These are phyloP conservation scores for Diphasiastrum complanatum DNA, from an alignment of 83 land plant species.

Conservation along the genomic window DNA sequence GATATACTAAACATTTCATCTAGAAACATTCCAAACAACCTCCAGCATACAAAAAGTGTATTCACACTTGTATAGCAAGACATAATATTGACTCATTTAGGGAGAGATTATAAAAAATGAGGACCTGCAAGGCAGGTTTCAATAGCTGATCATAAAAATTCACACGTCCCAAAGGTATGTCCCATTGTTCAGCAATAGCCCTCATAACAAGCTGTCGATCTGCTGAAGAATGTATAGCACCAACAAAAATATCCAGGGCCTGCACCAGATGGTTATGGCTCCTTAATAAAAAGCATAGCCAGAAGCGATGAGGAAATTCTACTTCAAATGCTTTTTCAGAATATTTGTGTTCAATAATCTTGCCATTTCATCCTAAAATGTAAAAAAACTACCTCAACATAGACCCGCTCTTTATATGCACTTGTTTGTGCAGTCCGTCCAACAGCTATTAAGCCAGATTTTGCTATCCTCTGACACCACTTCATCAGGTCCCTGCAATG, in stretches of 20 bases:
- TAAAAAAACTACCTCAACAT: constrained; percentile 48
- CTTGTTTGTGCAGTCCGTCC: constrained; percentile 22
- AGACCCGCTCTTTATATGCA: constrained; percentile 37
- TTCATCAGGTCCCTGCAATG: constrained; percentile 78
- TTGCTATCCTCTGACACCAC: constrained; percentile 71
- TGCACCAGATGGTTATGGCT: constrained; percentile 16
- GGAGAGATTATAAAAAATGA: not conserved
- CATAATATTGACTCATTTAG: too few relatives aligned
- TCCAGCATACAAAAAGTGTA: too few relatives aligned
- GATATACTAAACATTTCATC: not conserved
- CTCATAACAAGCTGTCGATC: constrained; percentile 48
- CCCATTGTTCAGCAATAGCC: constrained; percentile 58
- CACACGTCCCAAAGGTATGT: constrained; percentile 36
- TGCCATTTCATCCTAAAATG: not conserved
- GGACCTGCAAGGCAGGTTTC: constrained; percentile 67
- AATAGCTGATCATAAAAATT: constrained; percentile 32
- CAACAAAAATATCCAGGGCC: constrained; percentile 91
- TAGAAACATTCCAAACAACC: not conserved
- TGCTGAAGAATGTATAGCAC: constrained; percentile 34
- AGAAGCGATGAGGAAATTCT: not conserved
- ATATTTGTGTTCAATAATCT: too few relatives aligned
- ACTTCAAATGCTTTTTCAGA: too few relatives aligned
- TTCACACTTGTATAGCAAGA: too few relatives aligned
- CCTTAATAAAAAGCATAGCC: not conserved
- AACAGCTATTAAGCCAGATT: constrained; percentile 26